Evolutionary conservation across 2,329 filamentous ascomycete genomes (phyloP), one percentile per base, ranked within the genome.

Genomic region (Alternaria gaisen): DNA sequence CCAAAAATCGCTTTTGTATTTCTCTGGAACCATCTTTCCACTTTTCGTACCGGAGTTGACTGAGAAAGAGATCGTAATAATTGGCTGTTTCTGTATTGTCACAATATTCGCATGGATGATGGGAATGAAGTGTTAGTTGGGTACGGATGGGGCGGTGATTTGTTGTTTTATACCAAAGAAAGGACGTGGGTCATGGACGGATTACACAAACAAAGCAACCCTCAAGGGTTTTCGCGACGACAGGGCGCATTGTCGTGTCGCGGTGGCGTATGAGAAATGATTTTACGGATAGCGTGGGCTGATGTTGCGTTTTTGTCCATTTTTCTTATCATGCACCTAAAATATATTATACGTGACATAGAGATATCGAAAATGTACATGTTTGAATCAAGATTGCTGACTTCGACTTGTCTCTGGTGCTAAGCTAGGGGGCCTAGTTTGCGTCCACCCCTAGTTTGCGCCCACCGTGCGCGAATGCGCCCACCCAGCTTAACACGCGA

Each of bases 121-220:
- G 20, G 34, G 2, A 18, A 20, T n/a, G 16, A 18, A 22, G 38
- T 41, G 10, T 14, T 40, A n/a, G 38, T 20, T 40, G 38, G 38
- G 18, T n/a, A n/a, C 4, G 44, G n/a, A 2, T 9, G 12, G 18
- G 50, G 50, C 36, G 50, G 50, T 22, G 24, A 20, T 43, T 42
- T 53, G 51, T 42, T 43, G 38, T 53, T 53, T 43, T 43, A 53
- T 53, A 53, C 51, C 51, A 53, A 53, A 53, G 51, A 53, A 26
- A 38, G 32, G 20, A 42, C 6, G 40, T 42, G 40, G 40, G 40
- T 9, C 20, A 40, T n/a, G 47, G 32, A 51, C 6, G 47, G 47
- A 38, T 38, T 48, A 44, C 24, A 44, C 32, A 36, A 50, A 34
- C 20, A 18, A 26, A 38, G 20, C 36, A 28, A 52, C 34, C 50